Conservation (phyloP, 2,329 filamentous ascomycete genomes). For the Xylaria arbuscula region DNA sequence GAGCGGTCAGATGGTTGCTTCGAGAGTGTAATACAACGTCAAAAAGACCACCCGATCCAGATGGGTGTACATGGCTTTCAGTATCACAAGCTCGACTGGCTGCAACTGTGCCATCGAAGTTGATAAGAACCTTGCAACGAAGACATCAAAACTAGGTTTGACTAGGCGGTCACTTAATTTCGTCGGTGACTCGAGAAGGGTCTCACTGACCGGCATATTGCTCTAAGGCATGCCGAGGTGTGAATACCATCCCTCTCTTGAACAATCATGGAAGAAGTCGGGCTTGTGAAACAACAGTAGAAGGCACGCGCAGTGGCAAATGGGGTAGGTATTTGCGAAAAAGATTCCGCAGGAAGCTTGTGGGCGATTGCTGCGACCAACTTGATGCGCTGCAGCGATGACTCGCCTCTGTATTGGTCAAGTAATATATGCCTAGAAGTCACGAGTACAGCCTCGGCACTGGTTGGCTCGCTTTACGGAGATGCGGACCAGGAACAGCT, state of each 20-base stretch:
- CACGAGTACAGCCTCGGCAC: background rate
- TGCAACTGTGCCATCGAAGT: constrained; percentile 5
- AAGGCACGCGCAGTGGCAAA: constrained; percentile 7
- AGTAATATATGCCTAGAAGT: constrained; percentile 25
- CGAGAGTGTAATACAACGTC: background rate
- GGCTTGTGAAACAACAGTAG: constrained; percentile 1
- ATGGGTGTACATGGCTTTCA: background rate
- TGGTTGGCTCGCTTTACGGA: constrained; percentile 30
- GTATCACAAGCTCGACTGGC: constrained; percentile 6
- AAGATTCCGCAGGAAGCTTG: background rate
- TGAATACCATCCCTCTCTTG: constrained; percentile 2
- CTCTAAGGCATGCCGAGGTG: constrained; percentile 7
- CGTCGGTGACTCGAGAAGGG: constrained; percentile 8
- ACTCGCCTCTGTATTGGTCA: constrained; percentile 25
- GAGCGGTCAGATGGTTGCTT: background rate
- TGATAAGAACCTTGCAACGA: constrained; percentile 4
- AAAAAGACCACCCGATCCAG: background rate
- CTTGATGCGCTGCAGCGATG: constrained; percentile 18
- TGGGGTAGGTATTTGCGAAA: constrained; percentile 24
- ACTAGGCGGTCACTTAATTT: constrained; percentile 10
- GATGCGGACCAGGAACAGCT: constrained; percentile 14
- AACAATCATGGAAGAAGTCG: background rate
- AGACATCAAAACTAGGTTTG: constrained; percentile 1
- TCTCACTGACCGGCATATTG: constrained; percentile 6
- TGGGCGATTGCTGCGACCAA: background rate